Evolutionary conservation across 257 asterid genomes (phyloP), one percentile per base, ranked within the genome.

Genomic region (Nicotiana paniculata): DNA sequence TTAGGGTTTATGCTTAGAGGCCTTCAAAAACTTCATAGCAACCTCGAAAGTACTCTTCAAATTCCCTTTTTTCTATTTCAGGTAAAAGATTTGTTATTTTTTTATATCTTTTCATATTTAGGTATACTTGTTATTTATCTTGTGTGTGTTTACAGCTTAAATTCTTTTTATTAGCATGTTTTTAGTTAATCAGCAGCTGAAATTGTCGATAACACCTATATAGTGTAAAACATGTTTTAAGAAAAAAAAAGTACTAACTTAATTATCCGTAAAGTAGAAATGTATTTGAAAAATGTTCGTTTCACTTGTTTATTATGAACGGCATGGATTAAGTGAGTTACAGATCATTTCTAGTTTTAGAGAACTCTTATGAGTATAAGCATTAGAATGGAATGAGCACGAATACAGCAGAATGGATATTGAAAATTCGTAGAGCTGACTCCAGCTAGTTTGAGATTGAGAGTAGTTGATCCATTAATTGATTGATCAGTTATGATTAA

Each of bases 1-100:
- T 83, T 88, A 16, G 98, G 99, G 86, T 94, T 96, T 88, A 96
- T 94, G 99, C 93, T 96, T 21, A 84, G 98, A 86, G 99, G 98
- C 58, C 93, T 96, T 13, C 86, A 91, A 68, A 86, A 88, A 77
- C 88, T 96, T 87, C 89, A 83, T 26, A 80, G 79, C 0, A 80
- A 89, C 85, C 91, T 94, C 58, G 92, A 83, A 43, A 83, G 88
- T 18, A 59, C 84, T 81, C 85, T 92, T 10, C 70, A 83, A 9
- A 81, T 96, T 67, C 99, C 97, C 0, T 94, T 96, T 85, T 93
- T 90, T 87, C 86, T 96, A 81, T 96, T 96, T 84, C 95, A 90
- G 97, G 99, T 61, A 59, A 85, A 81, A 53, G 6, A 15, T 33
- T 78, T 28, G 12, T 24, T 77, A 58, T 32, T 32, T 2, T 39